Evolutionary conservation across 768 basidiomycete genomes (phyloP).

Genomic region (Hypholoma sublateritium): DNA sequence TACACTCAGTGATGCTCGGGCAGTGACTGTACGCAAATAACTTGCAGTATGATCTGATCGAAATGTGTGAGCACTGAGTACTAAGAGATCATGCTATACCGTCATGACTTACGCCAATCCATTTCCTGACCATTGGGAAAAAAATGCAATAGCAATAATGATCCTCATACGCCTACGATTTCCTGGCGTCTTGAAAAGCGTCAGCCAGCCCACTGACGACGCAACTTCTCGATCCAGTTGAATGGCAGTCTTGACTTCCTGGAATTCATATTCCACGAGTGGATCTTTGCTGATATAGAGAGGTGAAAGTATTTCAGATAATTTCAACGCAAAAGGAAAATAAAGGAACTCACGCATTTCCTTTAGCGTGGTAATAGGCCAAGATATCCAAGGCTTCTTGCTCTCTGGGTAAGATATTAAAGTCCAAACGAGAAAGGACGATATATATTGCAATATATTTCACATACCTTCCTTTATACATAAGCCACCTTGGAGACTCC

Average conservation of each 20-base stretch:
- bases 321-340: neutral
- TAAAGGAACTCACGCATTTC: conserved; percentile 28
- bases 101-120: conserved; percentile 37
- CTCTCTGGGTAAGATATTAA: conserved; percentile 21
- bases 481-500: conserved; percentile 72
- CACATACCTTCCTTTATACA: conserved; percentile 52
- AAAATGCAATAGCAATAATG: conserved; percentile 56
- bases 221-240: conserved; percentile 38
- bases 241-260: conserved; percentile 61
- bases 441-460: neutral
- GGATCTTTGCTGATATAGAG: conserved; percentile 42
- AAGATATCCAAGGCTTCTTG: conserved; percentile 48
- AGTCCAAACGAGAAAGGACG: neutral
- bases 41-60: conserved; percentile 43
- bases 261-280: conserved; percentile 56
- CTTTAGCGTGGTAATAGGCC: conserved; percentile 57
- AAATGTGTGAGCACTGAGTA: neutral
- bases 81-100: conserved; percentile 17
- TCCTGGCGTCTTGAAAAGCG: conserved; percentile 46
- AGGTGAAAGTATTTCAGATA: neutral
- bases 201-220: conserved; percentile 40
- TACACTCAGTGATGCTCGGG: neutral
- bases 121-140: conserved; percentile 59
- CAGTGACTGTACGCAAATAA: neutral
- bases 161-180: conserved; percentile 55